A percentile compares a stretch with the other conserved stretches of the same genome.
These are phyloP conservation scores for Apiotrichum siamense DNA, from an alignment of 1,284 basidiomycete genomes.

Conservation along the genomic window DNA sequence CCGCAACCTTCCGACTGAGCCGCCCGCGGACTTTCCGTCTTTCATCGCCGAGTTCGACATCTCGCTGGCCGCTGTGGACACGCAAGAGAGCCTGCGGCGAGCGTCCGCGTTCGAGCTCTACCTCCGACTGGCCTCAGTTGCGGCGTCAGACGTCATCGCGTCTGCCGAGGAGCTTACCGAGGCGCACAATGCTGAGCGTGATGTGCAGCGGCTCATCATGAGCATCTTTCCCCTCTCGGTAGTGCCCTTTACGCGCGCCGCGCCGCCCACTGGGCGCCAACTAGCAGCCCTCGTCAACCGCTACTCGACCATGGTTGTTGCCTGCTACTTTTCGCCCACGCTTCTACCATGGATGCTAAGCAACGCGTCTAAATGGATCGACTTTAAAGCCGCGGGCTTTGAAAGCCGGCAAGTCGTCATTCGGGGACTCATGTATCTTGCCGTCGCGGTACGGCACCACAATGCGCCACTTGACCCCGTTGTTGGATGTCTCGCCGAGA, in stretches of 20 bases:
- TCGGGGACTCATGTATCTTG: conserved; percentile 70
- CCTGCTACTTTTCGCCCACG: conserved; percentile 64
- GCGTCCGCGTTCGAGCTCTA: conserved; percentile 77
- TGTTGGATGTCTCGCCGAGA: conserved; percentile 62
- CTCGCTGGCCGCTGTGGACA: conserved; percentile 53
- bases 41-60: conserved; percentile 66
- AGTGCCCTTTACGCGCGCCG: conserved; percentile 58
- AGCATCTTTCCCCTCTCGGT: conserved; percentile 63
- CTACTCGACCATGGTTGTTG: conserved; percentile 69
- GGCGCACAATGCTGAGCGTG: conserved; percentile 50
- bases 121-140: conserved; percentile 52
- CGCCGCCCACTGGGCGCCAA: conserved; percentile 55
- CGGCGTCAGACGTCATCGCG: conserved; percentile 43
- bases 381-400: conserved; percentile 62
- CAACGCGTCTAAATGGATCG: conserved; percentile 39
- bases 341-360: conserved; percentile 54
- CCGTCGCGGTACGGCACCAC: conserved; percentile 61
- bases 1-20: conserved; percentile 68
- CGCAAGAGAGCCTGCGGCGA: conserved; percentile 42
- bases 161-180: conserved; percentile 30
- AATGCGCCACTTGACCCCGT: conserved; percentile 55
- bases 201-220: conserved; percentile 68
- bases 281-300: conserved; percentile 82
- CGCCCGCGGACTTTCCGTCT: conserved; percentile 62
- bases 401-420: conserved; percentile 68